These are phyloP conservation scores for Camellia sinensis DNA, from an alignment of 148 eudicot species.

Conservation along the genomic window DNA sequence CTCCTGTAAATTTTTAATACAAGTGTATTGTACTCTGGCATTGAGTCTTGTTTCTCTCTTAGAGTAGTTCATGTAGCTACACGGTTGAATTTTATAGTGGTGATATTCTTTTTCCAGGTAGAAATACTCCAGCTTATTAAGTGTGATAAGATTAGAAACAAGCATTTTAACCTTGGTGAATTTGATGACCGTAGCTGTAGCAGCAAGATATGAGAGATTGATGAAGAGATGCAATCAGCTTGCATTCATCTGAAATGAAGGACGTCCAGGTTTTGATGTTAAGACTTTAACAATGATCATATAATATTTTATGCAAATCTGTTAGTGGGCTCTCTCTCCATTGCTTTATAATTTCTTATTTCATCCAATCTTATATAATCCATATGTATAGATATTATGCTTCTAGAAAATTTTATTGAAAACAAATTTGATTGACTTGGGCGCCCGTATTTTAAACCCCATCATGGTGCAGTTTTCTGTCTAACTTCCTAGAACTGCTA, in stretches of 20 bases:
- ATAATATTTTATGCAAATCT: not conserved
- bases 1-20: not conserved
- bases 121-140: not conserved
- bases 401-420: too few relatives aligned
- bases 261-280: slow-evolving; percentile 36
- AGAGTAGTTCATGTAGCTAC: not conserved
- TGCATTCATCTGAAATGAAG: slow-evolving; percentile 42
- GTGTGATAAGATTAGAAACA: not conserved
- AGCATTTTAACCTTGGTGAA: slow-evolving; percentile 1
- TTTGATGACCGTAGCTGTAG: slow-evolving; percentile 7
- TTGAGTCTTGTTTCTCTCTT: not conserved
- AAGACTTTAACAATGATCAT: not conserved
- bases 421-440: not conserved
- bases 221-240: slow-evolving; percentile 32
- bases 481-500: not conserved
- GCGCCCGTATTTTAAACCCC: not conserved
- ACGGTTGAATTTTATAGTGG: not conserved
- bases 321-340: not conserved
- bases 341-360: not conserved
- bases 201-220: slow-evolving; percentile 11
- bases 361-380: not conserved
- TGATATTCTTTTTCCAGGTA: slow-evolving; percentile 17
- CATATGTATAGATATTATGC: not conserved
- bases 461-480: not conserved
- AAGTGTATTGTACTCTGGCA: not conserved